Evolutionary conservation across 2,329 filamentous ascomycete species (phyloP).

Genomic region (Ophiobolus disseminans): DNA sequence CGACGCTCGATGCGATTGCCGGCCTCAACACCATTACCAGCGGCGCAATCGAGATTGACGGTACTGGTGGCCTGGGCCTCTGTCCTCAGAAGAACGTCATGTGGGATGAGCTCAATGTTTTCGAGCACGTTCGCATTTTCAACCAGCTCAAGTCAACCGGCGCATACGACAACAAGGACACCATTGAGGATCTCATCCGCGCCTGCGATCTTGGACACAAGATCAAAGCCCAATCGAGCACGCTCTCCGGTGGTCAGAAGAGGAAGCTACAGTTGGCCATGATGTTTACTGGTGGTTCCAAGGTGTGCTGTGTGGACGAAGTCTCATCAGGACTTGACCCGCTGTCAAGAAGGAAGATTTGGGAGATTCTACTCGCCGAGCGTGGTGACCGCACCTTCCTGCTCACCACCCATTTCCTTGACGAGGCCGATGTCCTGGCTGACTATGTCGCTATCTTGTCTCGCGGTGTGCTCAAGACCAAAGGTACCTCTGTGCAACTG

Average conservation of each 20-base stretch:
- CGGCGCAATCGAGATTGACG: slow-evolving; percentile 79
- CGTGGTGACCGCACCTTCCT: slow-evolving; percentile 82
- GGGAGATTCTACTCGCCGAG: slow-evolving; percentile 90
- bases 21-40: slow-evolving; percentile 79
- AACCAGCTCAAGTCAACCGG: slow-evolving; percentile 74
- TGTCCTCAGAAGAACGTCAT: slow-evolving; percentile 94
- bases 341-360: slow-evolving; percentile 84
- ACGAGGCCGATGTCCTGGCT: slow-evolving; percentile 88
- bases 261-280: slow-evolving; percentile 90
- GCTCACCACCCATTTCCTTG: slow-evolving; percentile 90
- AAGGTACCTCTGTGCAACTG: slow-evolving; percentile 84
- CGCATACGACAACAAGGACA: slow-evolving; percentile 61
- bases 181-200: slow-evolving; percentile 69
- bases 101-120: slow-evolving; percentile 86
- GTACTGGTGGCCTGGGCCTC: slow-evolving; percentile 80
- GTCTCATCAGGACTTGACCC: slow-evolving; percentile 89
- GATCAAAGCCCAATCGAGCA: slow-evolving; percentile 72
- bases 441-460: slow-evolving; percentile 90
- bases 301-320: slow-evolving; percentile 89
- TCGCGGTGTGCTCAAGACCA: slow-evolving; percentile 79
- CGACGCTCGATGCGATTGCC: slow-evolving; percentile 85
- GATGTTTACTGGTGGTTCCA: slow-evolving; percentile 91
- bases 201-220: slow-evolving; percentile 80
- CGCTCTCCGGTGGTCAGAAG: slow-evolving; percentile 89
- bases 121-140: slow-evolving; percentile 85